These are phyloP conservation scores for Colletotrichum lentis DNA, from an alignment of 2,329 filamentous ascomycete species.

Conservation along the genomic window DNA sequence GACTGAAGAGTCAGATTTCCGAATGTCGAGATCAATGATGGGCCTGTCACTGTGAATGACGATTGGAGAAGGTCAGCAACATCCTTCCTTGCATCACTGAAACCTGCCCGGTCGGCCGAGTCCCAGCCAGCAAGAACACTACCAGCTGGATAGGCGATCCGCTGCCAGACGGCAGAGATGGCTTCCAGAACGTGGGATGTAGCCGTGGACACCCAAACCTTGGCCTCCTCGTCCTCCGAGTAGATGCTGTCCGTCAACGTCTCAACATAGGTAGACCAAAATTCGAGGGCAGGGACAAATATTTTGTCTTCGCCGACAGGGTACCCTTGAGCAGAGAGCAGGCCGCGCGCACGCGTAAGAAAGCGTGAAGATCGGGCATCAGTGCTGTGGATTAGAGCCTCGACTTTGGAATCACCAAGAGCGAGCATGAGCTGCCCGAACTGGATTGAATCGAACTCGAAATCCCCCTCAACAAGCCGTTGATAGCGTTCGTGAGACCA, in stretches of 20 bases:
- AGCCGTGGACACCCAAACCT: conserved; percentile 66
- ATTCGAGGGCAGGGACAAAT: conserved; percentile 78
- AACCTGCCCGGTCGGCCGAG: conserved; percentile 70
- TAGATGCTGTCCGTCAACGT: conserved; percentile 67
- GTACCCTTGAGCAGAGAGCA: conserved; percentile 72
- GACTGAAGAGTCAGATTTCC: conserved; percentile 62
- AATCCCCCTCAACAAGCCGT: conserved; percentile 65
- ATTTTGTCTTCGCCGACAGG: conserved; percentile 77
- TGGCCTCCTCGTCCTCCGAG: conserved; percentile 56
- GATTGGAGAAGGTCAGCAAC: conserved; percentile 80
- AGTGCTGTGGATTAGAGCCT: conserved; percentile 63
- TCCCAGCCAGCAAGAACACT: conserved; percentile 72
- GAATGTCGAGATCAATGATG: conserved; percentile 65
- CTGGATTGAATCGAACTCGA: conserved; percentile 69
- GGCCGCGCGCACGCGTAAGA: conserved; percentile 67
- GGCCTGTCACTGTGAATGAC: conserved; percentile 69
- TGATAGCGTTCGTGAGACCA: conserved; percentile 67
- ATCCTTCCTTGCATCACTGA: conserved; percentile 78
- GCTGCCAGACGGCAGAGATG: conserved; percentile 72
- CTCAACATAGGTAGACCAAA: conserved; percentile 82
- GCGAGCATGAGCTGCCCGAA: conserved; percentile 74
- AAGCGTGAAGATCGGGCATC: conserved; percentile 62
- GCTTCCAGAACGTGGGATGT: conserved; percentile 68
- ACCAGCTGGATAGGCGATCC: conserved; percentile 71
- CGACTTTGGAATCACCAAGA: conserved; percentile 72